These are phyloP conservation scores for Magnusiomyces tetraspermus DNA, from an alignment of 1,139 yeast species.

Conservation along the genomic window DNA sequence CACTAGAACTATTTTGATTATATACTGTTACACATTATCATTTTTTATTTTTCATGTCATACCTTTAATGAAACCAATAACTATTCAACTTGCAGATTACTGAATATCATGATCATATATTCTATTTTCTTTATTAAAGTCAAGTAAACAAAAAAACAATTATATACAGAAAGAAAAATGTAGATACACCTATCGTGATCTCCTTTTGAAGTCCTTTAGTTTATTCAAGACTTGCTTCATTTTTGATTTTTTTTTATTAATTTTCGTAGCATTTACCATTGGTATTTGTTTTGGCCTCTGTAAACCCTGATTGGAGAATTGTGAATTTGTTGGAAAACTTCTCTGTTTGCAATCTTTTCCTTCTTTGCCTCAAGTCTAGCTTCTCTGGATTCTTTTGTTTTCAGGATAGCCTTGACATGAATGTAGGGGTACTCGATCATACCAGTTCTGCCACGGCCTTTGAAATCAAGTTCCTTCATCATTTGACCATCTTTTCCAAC, in stretches of 20 bases:
- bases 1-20: no score
- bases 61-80: not conserved
- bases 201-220: no score
- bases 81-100: constrained; percentile 4
- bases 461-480: constrained; percentile 65
- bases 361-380: constrained; percentile 36
- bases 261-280: constrained; percentile 24
- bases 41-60: no score
- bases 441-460: constrained; percentile 89
- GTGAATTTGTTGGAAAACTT: constrained; percentile 24
- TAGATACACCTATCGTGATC: not conserved
- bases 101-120: not conserved
- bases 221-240: no score
- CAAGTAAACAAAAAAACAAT: not conserved
- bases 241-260: not conserved
- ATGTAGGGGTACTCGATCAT: constrained; percentile 64
- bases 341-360: constrained; percentile 36
- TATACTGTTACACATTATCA: no score
- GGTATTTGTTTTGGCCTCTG: constrained; percentile 25
- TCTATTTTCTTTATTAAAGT: not conserved
- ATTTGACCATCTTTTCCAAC: constrained; percentile 80
- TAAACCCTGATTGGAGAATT: constrained; percentile 23
- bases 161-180: not conserved
- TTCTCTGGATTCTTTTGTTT: constrained; percentile 51
- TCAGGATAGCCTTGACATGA: constrained; percentile 72